Evolutionary conservation across 257 asterid species (phyloP).

Genomic region (Solanum appendiculatum): DNA sequence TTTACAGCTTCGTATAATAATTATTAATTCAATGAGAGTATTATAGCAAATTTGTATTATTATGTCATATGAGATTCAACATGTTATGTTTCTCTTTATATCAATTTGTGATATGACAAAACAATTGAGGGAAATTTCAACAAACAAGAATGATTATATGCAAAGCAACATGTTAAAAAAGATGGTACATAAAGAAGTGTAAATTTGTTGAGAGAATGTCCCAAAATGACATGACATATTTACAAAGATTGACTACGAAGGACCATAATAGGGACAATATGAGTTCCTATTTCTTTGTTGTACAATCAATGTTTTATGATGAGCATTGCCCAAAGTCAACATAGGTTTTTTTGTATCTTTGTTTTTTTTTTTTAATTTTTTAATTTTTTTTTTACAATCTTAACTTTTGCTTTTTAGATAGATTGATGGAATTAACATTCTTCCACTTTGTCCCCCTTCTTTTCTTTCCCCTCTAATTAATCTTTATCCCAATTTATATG

Average conservation of each 20-base stretch:
- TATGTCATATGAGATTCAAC: neutral
- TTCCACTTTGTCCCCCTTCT: conserved; percentile 64
- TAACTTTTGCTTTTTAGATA: conserved; percentile 27
- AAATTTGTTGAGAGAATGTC: conserved; percentile 1
- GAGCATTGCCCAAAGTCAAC: conserved; percentile 1
- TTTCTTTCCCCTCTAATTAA: neutral
- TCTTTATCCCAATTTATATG: neutral
- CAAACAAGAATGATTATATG: neutral
- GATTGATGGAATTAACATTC: conserved; percentile 65
- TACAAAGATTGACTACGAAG: conserved; percentile 1
- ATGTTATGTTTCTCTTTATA: neutral
- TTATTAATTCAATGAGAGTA: neutral
- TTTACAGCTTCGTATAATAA: neutral
- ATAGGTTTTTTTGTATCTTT: neutral
- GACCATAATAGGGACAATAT: conserved; percentile 4
- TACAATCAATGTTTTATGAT: conserved; percentile 6
- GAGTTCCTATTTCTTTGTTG: neutral
- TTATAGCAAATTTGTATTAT: neutral
- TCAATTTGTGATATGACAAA: neutral
- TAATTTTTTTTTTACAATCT: neutral
- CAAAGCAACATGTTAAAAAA: neutral
- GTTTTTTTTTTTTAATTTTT: neutral
- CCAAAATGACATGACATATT: conserved; percentile 1
- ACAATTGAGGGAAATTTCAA: neutral
- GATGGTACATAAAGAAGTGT: neutral